phyloP scores from a whole-genome alignment of 2,329 filamentous ascomycete genomes.

The Tricladium varicosporioides region DNA sequence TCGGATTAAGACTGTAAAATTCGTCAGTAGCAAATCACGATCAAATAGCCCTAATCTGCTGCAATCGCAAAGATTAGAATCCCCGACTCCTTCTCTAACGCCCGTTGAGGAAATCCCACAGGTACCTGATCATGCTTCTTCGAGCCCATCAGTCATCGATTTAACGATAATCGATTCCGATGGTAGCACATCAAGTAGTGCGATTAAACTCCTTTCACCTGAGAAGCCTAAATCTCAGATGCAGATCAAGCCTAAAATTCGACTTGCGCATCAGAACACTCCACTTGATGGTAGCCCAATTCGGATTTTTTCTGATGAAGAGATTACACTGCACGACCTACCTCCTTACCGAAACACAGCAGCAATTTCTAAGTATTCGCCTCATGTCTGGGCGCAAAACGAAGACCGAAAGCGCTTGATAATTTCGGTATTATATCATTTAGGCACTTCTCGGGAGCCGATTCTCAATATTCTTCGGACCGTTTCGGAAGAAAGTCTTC shows the following conservation, averaged over 20 bases:
- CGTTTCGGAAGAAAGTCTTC: constrained; percentile 16
- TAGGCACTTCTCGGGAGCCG: constrained; percentile 16
- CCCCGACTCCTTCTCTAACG: background rate
- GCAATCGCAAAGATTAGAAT: background rate
- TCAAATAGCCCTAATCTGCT: no score
- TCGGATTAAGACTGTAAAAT: background rate
- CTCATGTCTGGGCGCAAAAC: constrained; percentile 20
- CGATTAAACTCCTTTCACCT: constrained; percentile 1
- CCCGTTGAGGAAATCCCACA: background rate
- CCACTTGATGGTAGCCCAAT: constrained; percentile 5
- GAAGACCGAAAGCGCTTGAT: constrained; percentile 39
- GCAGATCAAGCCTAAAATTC: no score
- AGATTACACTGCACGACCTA: constrained; percentile 3
- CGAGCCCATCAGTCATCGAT: background rate
- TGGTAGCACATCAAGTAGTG: background rate
- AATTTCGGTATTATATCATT: constrained; percentile 40
- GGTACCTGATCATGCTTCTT: no score
- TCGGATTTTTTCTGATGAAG: constrained; percentile 15
- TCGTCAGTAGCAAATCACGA: background rate
- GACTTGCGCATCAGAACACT: no score
- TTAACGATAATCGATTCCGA: background rate
- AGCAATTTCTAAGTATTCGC: constrained; percentile 23
- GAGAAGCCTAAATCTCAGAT: background rate
- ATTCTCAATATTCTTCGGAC: constrained; percentile 16
- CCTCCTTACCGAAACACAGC: constrained; percentile 10